These are phyloP conservation scores for Geosmithia putterillii DNA, from an alignment of 2,329 filamentous ascomycete species.

Conservation along the genomic window DNA sequence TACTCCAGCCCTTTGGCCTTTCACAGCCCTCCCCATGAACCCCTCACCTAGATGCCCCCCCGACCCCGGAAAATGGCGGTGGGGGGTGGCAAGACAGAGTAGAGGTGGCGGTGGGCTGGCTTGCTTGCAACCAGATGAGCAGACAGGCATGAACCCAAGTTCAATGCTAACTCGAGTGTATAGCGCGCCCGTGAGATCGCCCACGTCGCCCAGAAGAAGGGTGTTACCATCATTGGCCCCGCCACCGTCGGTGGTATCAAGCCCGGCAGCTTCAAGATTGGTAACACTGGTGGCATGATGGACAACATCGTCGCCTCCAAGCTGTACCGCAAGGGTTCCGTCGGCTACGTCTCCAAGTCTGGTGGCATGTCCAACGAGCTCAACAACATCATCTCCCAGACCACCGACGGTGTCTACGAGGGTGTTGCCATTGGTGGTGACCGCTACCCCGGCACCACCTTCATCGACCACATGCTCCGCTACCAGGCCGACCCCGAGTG, in stretches of 20 bases:
- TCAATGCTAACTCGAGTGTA: slow-evolving; percentile 7
- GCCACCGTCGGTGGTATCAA: slow-evolving; percentile 99
- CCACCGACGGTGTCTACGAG: slow-evolving; percentile 96
- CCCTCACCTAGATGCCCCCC: too few relatives aligned
- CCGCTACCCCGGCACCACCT: slow-evolving; percentile 95
- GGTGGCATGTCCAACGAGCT: slow-evolving; percentile 99
- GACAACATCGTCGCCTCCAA: slow-evolving; percentile 99
- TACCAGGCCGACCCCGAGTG: slow-evolving; percentile 95
- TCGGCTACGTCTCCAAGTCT: slow-evolving; percentile 99
- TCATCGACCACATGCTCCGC: slow-evolving; percentile 95
- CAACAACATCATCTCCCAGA: slow-evolving; percentile 98
- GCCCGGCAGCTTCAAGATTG: slow-evolving; percentile 98
- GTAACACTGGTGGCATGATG: slow-evolving; percentile 99
- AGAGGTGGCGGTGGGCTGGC: too few relatives aligned
- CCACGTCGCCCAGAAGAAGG: slow-evolving; percentile 94
- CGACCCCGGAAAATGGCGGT: too few relatives aligned
- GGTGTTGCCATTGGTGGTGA: slow-evolving; percentile 99
- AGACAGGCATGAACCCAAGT: too few relatives aligned
- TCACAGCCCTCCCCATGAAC: background rate
- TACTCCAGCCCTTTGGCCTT: too few relatives aligned
- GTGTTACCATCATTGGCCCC: slow-evolving; percentile 95
- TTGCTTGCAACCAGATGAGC: too few relatives aligned
- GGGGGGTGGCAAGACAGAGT: too few relatives aligned
- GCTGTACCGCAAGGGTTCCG: slow-evolving; percentile 97
- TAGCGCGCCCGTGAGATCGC: slow-evolving; percentile 96